These are phyloP conservation scores for Zea mays DNA, from an alignment of 176 grass and related monocot genomes.

Conservation along the genomic window Zm-B73-REFERENCE-NAM-5.0 NC_050101.1:133014001-133014500, in stretches of 20 bases:
- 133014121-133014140: conserved; percentile 97
- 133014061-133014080: conserved; percentile 95
- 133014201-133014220: conserved; percentile 90
- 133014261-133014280: conserved; percentile 87
- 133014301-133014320: conserved; percentile 85
- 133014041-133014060: conserved; percentile 91
- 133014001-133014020: conserved; percentile 85
- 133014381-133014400: conserved; percentile 92
- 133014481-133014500: conserved; percentile 54
- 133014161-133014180: conserved; percentile 59
- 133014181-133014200: conserved; percentile 61
- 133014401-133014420: conserved; percentile 94
- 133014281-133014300: conserved; percentile 65
- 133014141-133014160: conserved; percentile 83
- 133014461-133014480: conserved; percentile 79
- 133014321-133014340: conserved; percentile 84
- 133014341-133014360: conserved; percentile 98
- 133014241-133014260: conserved; percentile 80
- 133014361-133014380: conserved; percentile 92
- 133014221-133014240: conserved; percentile 59
- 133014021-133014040: conserved; percentile 92
- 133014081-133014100: conserved; percentile 98
- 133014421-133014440: conserved; percentile 89
- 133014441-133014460: conserved; percentile 90
- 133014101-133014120: conserved; percentile 96